A percentile compares a stretch with the other conserved stretches of the same genome.
Conservation (phyloP, 371 early-diverging fungal species). For the Actinomortierella ambigua region DNA sequence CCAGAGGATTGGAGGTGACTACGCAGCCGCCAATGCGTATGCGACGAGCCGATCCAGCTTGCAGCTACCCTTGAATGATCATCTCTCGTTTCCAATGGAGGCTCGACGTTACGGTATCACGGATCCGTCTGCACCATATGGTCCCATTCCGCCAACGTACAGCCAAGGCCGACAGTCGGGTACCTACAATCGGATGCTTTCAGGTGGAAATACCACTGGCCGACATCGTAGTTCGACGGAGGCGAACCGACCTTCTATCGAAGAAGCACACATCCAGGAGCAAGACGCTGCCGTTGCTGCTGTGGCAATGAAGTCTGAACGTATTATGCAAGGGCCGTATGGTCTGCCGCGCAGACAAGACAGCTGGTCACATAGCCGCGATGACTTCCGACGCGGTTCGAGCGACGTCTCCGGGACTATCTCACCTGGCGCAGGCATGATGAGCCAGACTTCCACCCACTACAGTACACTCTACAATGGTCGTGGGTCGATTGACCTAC, state of each 20-base stretch:
- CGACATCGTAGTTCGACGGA: constrained; percentile 10
- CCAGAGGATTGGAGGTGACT: too few species aligned
- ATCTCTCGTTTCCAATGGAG: constrained; percentile 36
- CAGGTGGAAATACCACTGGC: constrained; percentile 2
- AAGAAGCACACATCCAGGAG: constrained; percentile 30
- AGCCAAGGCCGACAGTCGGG: neutral
- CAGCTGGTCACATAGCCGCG: too few species aligned
- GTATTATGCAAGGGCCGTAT: too few species aligned
- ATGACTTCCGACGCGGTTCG: too few species aligned
- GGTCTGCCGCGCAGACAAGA: too few species aligned
- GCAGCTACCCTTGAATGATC: constrained; percentile 35
- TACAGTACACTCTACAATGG: too few species aligned
- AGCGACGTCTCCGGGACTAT: too few species aligned
- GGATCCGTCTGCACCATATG: constrained; percentile 15
- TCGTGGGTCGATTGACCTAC: too few species aligned
- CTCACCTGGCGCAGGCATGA: too few species aligned
- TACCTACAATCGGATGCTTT: constrained; percentile 19
- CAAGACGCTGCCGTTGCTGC: constrained; percentile 45
- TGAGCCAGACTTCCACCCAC: too few species aligned
- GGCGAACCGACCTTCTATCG: constrained; percentile 23
- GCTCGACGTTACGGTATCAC: constrained; percentile 32
- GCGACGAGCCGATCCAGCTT: constrained; percentile 38
- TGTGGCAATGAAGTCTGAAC: constrained; percentile 16
- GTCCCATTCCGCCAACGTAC: too few species aligned
- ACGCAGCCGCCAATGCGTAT: constrained; percentile 12